These are phyloP conservation scores for Neopestalotiopsis rosae DNA, from an alignment of 2,329 filamentous ascomycete species.

Conservation along the genomic window DNA sequence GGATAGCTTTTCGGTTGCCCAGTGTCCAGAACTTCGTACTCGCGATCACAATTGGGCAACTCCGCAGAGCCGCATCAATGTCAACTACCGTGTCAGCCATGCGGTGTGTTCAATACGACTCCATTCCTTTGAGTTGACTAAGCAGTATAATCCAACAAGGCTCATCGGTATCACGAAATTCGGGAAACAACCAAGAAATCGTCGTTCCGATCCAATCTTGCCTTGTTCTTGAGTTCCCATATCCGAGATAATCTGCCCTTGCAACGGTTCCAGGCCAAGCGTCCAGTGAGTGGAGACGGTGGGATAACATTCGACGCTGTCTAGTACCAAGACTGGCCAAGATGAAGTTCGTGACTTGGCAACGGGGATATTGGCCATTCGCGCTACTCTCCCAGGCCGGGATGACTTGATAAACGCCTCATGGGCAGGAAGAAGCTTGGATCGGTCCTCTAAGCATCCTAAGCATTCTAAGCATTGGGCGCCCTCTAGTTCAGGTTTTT, in stretches of 20 bases:
- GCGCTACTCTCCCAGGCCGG: neutral
- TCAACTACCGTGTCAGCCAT: too few relatives aligned
- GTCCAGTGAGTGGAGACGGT: neutral
- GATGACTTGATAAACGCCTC: neutral
- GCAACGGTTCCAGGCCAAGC: neutral
- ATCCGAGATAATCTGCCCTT: neutral
- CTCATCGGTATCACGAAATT: neutral
- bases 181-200: neutral
- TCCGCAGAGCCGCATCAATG: neutral
- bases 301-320: constrained; percentile 15
- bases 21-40: neutral
- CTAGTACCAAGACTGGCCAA: constrained; percentile 12
- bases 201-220: neutral
- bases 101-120: neutral
- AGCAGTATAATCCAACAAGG: neutral
- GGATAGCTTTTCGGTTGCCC: too few relatives aligned
- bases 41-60: neutral
- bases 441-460: neutral
- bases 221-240: neutral
- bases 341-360: constrained; percentile 9
- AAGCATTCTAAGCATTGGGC: too few relatives aligned
- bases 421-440: neutral
- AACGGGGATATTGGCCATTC: neutral
- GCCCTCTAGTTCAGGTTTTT: neutral
- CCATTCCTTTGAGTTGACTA: neutral